These are phyloP conservation scores for Fusarium agapanthi DNA, from an alignment of 2,329 filamentous ascomycete species.

Conservation along the genomic window DNA sequence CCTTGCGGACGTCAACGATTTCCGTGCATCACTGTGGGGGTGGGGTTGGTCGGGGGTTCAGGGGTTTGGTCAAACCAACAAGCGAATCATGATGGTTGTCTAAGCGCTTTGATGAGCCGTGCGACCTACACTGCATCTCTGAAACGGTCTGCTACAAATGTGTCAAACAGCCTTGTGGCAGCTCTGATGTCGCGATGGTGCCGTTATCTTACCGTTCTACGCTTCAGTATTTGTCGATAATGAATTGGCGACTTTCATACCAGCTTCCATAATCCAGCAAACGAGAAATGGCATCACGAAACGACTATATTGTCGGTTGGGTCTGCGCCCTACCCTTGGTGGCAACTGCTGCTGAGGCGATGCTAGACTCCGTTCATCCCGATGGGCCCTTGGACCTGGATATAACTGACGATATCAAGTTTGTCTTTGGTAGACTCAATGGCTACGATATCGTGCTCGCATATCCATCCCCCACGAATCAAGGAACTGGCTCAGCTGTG, in stretches of 20 bases:
- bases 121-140: not conserved
- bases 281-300: not conserved
- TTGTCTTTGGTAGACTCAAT: not conserved
- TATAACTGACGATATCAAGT: not conserved
- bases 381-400: not conserved
- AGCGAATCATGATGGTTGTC: not conserved
- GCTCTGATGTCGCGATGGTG: not conserved
- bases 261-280: not conserved
- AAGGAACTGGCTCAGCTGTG: not conserved
- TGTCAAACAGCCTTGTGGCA: not conserved
- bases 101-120: not conserved
- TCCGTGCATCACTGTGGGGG: not conserved
- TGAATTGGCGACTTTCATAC: not conserved
- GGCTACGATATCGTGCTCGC: not conserved
- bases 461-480: not conserved
- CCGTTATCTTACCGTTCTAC: not conserved
- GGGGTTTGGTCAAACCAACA: not conserved
- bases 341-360: not conserved
- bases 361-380: not conserved
- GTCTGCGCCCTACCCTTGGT: not conserved
- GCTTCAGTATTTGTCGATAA: not conserved
- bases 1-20: conserved; percentile 16
- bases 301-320: not conserved
- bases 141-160: not conserved
- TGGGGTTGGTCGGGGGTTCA: not conserved